A percentile compares a stretch with the other conserved stretches of the same genome.
phyloP scores from a whole-genome alignment of 1,284 basidiomycete genomes.

The Melampsora larici-populina region DNA sequence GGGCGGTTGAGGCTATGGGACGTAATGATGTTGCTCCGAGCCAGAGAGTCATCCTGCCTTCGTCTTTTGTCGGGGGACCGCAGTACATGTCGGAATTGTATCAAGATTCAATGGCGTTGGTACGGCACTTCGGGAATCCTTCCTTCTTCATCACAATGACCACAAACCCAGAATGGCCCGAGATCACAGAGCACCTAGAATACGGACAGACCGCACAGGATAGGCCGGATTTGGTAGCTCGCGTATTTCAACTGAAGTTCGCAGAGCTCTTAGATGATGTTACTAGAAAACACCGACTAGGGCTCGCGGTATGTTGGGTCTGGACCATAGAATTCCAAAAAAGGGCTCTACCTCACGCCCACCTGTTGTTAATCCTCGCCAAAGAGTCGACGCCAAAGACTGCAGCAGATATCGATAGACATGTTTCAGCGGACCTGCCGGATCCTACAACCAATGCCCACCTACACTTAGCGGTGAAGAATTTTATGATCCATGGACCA shows the following conservation, averaged over 20 bases:
- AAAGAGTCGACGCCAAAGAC: not conserved
- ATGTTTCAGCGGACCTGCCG: not conserved
- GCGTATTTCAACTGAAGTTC: not conserved
- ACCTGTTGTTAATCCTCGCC: not conserved
- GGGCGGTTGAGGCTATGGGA: no score
- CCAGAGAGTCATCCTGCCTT: conserved; percentile 51
- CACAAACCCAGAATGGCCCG: conserved; percentile 56
- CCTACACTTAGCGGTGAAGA: no score
- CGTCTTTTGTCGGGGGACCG: conserved; percentile 53
- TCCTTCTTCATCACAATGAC: conserved; percentile 56
- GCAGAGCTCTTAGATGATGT: not conserved
- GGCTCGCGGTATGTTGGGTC: not conserved
- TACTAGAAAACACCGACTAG: not conserved
- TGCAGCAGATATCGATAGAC: not conserved
- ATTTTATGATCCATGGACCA: no score
- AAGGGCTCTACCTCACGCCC: not conserved
- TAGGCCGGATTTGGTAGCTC: not conserved
- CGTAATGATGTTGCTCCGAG: conserved; percentile 11
- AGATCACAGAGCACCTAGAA: conserved; percentile 48
- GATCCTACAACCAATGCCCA: no score
- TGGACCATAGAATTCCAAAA: not conserved
- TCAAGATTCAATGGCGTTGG: conserved; percentile 55
- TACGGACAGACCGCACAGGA: not conserved
- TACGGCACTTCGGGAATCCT: conserved; percentile 50
- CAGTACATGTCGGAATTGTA: conserved; percentile 54